These are phyloP conservation scores for Citrus unshiu DNA, from an alignment of 345 rosid species.

Conservation along the genomic window DNA sequence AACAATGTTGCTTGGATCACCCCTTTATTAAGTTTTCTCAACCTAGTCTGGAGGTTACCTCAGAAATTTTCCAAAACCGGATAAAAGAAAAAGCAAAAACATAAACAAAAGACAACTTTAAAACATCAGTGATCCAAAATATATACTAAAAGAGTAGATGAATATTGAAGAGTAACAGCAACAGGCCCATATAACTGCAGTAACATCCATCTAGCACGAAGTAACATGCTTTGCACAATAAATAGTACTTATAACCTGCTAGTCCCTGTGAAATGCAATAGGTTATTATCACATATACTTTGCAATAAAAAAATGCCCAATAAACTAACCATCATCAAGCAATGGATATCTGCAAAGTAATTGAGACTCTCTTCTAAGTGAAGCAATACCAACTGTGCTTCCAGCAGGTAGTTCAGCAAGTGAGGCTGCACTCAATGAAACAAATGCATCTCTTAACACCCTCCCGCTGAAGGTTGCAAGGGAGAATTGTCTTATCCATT, in stretches of 20 bases:
- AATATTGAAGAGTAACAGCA: neutral
- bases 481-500: constrained; percentile 74
- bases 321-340: too few relatives aligned
- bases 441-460: constrained; percentile 66
- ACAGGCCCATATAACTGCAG: neutral
- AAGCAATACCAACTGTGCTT: too few relatives aligned
- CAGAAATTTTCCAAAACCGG: constrained; percentile 89
- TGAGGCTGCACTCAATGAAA: too few relatives aligned
- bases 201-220: too few relatives aligned
- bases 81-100: constrained; percentile 16
- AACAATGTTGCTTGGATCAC: constrained; percentile 79
- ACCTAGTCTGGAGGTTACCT: constrained; percentile 94
- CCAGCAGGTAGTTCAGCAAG: too few relatives aligned
- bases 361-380: too few relatives aligned
- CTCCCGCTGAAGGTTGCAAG: constrained; percentile 91
- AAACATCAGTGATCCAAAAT: neutral
- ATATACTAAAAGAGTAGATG: too few relatives aligned
- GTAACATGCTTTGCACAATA: neutral
- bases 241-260: neutral
- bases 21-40: constrained; percentile 81
- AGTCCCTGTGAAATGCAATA: constrained; percentile 32
- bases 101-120: neutral
- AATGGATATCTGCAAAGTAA: too few relatives aligned
- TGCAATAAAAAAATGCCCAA: too few relatives aligned
- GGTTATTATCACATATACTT: too few relatives aligned